Evolutionary conservation across 2,329 filamentous ascomycete species (phyloP).

Genomic region (Cladophialophora bantiana): DNA sequence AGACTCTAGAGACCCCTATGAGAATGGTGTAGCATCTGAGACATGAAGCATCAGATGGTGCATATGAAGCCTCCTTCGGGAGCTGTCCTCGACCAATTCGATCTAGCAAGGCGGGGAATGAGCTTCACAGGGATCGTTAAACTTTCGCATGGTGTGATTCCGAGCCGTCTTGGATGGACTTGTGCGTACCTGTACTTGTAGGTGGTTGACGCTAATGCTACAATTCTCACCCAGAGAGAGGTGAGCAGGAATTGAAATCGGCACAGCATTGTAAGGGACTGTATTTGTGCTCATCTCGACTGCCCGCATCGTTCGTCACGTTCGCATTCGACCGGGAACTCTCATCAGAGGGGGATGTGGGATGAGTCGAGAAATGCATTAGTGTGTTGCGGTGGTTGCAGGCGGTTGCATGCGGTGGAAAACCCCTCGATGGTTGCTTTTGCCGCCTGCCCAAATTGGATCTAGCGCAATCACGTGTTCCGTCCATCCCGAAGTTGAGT

Average conservation of each 20-base stretch:
- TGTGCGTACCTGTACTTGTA: too few relatives aligned
- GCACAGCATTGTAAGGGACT: background rate
- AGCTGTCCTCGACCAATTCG: background rate
- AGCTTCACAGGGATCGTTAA: background rate
- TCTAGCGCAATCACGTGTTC: background rate
- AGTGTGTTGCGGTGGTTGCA: background rate
- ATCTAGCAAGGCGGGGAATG: conserved; percentile 1
- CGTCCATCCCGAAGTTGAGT: background rate
- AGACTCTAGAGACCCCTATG: background rate
- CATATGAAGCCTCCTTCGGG: background rate
- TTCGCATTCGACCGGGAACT: background rate
- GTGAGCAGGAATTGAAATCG: background rate
- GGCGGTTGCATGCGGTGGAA: background rate
- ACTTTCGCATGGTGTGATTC: conserved; percentile 4
- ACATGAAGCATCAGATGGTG: conserved; percentile 7
- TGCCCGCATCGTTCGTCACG: background rate
- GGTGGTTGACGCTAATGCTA: background rate
- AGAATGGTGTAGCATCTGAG: background rate
- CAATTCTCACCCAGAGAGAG: background rate
- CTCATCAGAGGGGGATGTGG: background rate
- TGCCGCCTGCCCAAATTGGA: background rate
- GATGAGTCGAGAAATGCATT: background rate
- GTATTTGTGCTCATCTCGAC: background rate
- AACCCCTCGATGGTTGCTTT: conserved; percentile 3
- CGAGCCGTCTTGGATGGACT: background rate